phyloP scores from a whole-genome alignment of 2,329 filamentous ascomycete species.

The Nemania abortiva region DNA sequence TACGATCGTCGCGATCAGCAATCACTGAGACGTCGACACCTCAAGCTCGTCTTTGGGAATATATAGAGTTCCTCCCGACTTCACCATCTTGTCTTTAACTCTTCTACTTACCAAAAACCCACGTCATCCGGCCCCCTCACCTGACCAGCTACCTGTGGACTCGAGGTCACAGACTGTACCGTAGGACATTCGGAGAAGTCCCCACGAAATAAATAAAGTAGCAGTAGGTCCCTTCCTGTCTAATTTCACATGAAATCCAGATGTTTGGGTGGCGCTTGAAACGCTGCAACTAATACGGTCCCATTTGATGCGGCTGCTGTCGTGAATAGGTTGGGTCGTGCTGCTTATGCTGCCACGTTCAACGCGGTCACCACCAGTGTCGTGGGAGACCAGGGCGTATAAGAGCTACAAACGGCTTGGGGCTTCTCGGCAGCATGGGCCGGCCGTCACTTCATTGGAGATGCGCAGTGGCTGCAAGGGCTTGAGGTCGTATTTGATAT shows the following conservation, averaged over 20 bases:
- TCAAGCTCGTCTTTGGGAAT: constrained; percentile 39
- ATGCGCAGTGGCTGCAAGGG: constrained; percentile 28
- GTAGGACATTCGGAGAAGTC: constrained; percentile 7
- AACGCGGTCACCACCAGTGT: constrained; percentile 17
- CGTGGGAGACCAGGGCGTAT: constrained; percentile 24
- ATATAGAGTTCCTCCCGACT: constrained; percentile 55
- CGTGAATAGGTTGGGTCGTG: constrained; percentile 36
- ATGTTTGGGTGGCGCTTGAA: constrained; percentile 26
- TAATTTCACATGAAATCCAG: constrained; percentile 16
- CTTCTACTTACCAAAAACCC: constrained; percentile 15
- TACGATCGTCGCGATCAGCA: constrained; percentile 43
- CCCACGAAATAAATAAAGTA: constrained; percentile 32
- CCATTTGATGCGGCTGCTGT: constrained; percentile 44
- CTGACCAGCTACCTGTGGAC: background rate
- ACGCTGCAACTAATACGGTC: constrained; percentile 29
- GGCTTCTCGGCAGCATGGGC: constrained; percentile 30
- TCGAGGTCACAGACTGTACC: background rate
- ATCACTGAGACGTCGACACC: constrained; percentile 42
- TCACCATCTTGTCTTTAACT: constrained; percentile 48
- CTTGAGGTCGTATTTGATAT: constrained; percentile 33
- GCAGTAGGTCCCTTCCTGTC: constrained; percentile 32
- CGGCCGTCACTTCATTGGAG: constrained; percentile 24
- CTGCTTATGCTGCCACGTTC: constrained; percentile 28
- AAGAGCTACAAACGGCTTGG: constrained; percentile 26
- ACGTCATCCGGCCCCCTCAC: constrained; percentile 24